Evolutionary conservation across 2,329 filamentous ascomycete genomes (phyloP).

Genomic region (Claviceps capensis): DNA sequence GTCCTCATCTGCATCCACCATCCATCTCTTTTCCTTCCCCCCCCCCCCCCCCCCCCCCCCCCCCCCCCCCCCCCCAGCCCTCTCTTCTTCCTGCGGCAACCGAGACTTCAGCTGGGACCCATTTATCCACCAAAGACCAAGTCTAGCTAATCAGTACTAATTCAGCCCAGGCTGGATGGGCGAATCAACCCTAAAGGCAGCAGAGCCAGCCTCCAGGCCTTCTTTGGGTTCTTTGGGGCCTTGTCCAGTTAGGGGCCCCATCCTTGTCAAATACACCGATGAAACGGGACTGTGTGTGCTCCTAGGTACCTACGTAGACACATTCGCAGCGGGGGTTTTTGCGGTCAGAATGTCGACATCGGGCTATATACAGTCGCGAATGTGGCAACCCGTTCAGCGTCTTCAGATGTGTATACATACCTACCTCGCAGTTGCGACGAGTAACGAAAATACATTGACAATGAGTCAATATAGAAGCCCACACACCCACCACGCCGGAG

Average conservation of each 20-base stretch:
- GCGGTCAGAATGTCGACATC: background rate
- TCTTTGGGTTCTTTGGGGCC: background rate
- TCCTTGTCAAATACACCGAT: conserved; percentile 2
- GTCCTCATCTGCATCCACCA: background rate
- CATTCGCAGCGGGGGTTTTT: background rate
- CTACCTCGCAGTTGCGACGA: too few relatives aligned
- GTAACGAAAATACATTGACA: too few relatives aligned
- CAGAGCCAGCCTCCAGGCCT: background rate
- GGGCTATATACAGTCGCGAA: background rate
- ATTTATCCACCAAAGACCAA: background rate
- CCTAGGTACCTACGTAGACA: background rate
- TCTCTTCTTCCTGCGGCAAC: background rate
- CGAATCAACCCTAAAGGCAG: background rate
- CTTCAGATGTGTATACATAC: background rate
- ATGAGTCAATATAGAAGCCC: background rate
- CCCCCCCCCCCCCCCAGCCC: background rate
- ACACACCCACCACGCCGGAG: conserved; percentile 1
- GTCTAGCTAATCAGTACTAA: background rate
- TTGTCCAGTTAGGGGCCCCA: conserved; percentile 1
- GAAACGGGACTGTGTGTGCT: conserved; percentile 3
- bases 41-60: background rate
- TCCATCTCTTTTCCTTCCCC: background rate
- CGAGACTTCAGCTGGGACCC: background rate
- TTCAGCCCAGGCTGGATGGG: background rate
- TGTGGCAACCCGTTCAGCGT: background rate